phyloP scores from a whole-genome alignment of 257 asterid genomes.

The Solanum microdontum region DNA sequence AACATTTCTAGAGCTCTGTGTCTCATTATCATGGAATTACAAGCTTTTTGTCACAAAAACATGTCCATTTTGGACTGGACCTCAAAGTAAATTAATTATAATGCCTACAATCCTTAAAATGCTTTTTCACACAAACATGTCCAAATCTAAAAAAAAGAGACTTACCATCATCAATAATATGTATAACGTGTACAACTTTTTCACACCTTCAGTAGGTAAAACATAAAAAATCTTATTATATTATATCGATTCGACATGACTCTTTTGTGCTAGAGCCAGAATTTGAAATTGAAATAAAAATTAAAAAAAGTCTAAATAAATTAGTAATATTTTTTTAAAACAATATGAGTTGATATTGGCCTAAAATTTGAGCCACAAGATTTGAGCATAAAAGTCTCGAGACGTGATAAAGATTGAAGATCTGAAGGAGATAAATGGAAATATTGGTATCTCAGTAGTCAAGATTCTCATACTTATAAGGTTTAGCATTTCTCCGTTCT shows the following conservation, averaged over 20 bases:
- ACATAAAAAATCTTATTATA: background rate
- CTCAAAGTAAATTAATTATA: background rate
- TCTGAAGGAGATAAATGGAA: slow-evolving; percentile 10
- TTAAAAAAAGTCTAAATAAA: background rate
- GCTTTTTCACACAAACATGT: background rate
- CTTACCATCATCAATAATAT: background rate
- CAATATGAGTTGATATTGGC: background rate
- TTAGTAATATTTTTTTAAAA: background rate
- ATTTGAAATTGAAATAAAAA: background rate
- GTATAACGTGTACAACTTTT: background rate
- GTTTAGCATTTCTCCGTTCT: background rate
- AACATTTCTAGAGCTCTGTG: slow-evolving; percentile 53
- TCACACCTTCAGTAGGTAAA: background rate
- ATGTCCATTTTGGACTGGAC: slow-evolving; percentile 1
- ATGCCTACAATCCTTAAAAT: background rate
- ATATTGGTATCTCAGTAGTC: slow-evolving; percentile 19
- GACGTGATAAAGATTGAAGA: slow-evolving; percentile 17
- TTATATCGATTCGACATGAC: background rate
- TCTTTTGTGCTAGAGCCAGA: background rate
- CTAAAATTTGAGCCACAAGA: slow-evolving; percentile 3
- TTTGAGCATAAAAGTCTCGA: background rate
- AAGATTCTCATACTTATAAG: slow-evolving; percentile 53
- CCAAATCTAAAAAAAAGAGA: background rate
- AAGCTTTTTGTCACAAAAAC: slow-evolving; percentile 10
- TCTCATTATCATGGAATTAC: slow-evolving; percentile 28